Evolutionary conservation across 129 eudicot species (phyloP), one percentile per base, ranked within the genome.

Genomic region (Flaveria robusta): DNA sequence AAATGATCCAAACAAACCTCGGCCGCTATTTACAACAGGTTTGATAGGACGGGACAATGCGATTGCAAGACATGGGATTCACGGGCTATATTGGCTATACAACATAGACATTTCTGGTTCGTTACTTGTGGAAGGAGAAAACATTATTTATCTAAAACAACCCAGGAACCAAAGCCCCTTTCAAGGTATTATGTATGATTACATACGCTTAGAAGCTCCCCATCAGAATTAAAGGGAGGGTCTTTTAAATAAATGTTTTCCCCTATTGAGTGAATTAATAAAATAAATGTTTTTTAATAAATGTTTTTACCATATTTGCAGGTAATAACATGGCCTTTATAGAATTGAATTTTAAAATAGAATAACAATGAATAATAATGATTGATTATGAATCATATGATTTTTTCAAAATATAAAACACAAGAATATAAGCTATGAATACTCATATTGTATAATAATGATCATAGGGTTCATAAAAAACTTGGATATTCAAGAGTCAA

Each of bases 61-160:
- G 11, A 78, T 88, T 14, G 89, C 92, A 37, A 85, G 89, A 41
- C 89, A 82, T 23, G 92, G 92, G 41, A 87, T 87, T 74, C 92
- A 87, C 27, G 92, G 89, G 20, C 27, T 72, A 31, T 88, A 85
- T 63, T 70, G 80, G 82, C 58, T 88, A 9, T 85, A 79, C 80
- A 66, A 50, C 41, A 74, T 88, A 11, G 81, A 66, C 45, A 12
- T 88, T 64, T 37, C 84, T 3, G 87, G 86, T n/a, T 58, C 20
- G 45, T 74, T 65, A 50, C 74, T 88, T 0, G 79, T 71, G 3
- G 56, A 77, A 54, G 92, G 89, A 52, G 85, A 49, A 64, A 88
- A 88, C 70, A 83, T 77, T 41, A 78, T 88, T 20, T 85, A 76
- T 75, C 74, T 88, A 8, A 77, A 41, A 74, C 89, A 80, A 66